Evolutionary conservation across 2,329 filamentous ascomycete species (phyloP), one percentile per base, ranked within the genome.

Genomic region (Nemania sp.): DNA sequence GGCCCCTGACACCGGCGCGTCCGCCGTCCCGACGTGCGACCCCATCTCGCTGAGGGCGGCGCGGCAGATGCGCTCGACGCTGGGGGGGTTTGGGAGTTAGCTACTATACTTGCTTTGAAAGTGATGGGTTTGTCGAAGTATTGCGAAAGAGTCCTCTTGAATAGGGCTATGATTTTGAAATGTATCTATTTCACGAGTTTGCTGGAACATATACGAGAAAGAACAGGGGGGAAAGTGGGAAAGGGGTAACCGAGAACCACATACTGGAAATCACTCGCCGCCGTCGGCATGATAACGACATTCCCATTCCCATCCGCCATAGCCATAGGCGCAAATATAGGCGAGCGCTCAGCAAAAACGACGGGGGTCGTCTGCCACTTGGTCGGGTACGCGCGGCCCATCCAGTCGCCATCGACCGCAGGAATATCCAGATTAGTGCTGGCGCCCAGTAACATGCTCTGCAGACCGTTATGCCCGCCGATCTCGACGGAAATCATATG

Each of bases 401-500:
- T 82, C 77, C 77, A 80, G 64, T 82, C 80, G 12, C 76, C 80
- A 50, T 82, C 80, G 3, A 82, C 74, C 2, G 73, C 73, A 0
- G 79, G 79, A 1, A 80, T 57, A 49, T 80, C 69, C 66, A 84
- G 78, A 56, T 79, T 76, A 1, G 72, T 71, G 47, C 76, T 78
- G 0, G 80, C 78, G 5, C 82, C 82, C 4, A 84, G 68, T 3
- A 83, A 74, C 68, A 86, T 72, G 7, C 79, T 77, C 58, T 83
- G 78, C 7, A 86, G 71, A 0, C 84, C 84, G 58, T 88, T 88
- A 4, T 78, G 79, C 6, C 86, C 85, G n/a, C 86, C 86, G 49
- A 88, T 85, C 62, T 88, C 85, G 9, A 86, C 67, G 1, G 81
- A 77, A 56, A 88, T 81, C 56, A 86, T 79, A 31, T 82, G 80